Evolutionary conservation across 176 grass and related monocot genomes (phyloP).

Genomic region (Puya raimondii): DNA sequence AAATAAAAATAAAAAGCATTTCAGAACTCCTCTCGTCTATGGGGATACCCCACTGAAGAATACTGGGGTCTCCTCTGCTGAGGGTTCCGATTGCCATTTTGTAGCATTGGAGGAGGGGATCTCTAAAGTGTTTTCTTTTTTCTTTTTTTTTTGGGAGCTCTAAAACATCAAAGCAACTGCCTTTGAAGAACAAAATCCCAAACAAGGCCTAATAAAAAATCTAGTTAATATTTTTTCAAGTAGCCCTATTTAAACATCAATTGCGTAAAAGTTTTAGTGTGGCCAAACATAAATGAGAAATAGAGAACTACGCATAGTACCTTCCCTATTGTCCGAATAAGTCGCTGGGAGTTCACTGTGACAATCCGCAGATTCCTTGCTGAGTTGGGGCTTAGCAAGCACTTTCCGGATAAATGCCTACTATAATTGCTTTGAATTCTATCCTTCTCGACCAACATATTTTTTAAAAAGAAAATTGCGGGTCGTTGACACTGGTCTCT

Average conservation of each 20-base stretch:
- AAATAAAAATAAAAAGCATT: background rate
- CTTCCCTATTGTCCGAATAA: conserved; percentile 41
- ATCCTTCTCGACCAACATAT: conserved; percentile 22
- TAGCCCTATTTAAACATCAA: no score
- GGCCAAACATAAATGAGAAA: background rate
- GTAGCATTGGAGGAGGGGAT: no score
- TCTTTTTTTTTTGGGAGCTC: no score
- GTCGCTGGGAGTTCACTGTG: conserved; percentile 36
- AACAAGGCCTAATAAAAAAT: no score
- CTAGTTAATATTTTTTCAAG: no score
- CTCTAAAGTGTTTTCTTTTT: no score
- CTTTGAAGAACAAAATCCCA: no score
- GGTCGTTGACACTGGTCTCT: conserved; percentile 64
- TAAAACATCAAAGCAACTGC: background rate
- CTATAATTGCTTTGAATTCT: conserved; percentile 53
- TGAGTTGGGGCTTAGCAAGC: conserved; percentile 27
- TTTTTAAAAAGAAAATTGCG: conserved; percentile 56
- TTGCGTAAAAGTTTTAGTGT: no score
- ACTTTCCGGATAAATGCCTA: conserved; percentile 42
- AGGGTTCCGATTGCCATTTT: no score
- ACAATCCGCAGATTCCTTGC: conserved; percentile 35
- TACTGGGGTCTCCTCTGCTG: no score
- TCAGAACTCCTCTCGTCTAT: no score
- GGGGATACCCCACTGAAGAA: no score
- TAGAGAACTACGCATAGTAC: conserved; percentile 25